phyloP scores from a whole-genome alignment of 1,139 yeast genomes.

The Geotrichum phurueaensis region DNA sequence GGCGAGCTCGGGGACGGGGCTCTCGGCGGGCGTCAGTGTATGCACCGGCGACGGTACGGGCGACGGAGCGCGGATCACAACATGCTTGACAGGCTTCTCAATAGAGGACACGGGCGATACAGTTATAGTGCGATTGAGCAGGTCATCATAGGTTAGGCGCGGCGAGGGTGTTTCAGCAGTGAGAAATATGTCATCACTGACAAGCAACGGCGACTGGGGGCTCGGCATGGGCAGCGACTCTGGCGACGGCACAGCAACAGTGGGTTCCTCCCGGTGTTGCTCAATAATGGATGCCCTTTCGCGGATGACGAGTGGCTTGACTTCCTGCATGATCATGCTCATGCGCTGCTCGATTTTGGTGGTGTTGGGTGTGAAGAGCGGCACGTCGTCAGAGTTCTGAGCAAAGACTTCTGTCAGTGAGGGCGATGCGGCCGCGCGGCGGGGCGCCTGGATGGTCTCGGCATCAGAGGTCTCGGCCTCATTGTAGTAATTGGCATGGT shows the following conservation, averaged over 20 bases:
- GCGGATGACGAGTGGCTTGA: slow-evolving; percentile 4
- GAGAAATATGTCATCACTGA: background rate
- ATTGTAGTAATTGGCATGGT: background rate
- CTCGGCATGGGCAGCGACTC: background rate
- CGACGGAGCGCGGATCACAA: background rate
- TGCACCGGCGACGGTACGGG: background rate
- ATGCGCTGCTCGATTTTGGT: slow-evolving; percentile 5
- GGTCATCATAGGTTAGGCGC: background rate
- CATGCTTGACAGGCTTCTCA: background rate
- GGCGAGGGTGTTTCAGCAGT: background rate
- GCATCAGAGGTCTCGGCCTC: background rate
- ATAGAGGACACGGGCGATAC: background rate
- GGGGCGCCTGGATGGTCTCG: slow-evolving; percentile 2
- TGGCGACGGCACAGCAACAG: background rate
- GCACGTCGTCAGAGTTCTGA: background rate
- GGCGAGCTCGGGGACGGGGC: background rate
- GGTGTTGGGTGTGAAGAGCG: background rate
- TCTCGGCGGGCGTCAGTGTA: background rate
- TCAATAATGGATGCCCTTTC: background rate
- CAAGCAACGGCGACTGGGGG: background rate
- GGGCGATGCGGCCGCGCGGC: background rate
- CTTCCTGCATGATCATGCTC: slow-evolving; percentile 2
- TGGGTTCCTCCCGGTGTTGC: background rate
- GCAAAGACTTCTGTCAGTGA: background rate
- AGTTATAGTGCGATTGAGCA: background rate